Evolutionary conservation across 176 grass and related monocot genomes (phyloP).

Genomic region (Triticum urartu): DNA sequence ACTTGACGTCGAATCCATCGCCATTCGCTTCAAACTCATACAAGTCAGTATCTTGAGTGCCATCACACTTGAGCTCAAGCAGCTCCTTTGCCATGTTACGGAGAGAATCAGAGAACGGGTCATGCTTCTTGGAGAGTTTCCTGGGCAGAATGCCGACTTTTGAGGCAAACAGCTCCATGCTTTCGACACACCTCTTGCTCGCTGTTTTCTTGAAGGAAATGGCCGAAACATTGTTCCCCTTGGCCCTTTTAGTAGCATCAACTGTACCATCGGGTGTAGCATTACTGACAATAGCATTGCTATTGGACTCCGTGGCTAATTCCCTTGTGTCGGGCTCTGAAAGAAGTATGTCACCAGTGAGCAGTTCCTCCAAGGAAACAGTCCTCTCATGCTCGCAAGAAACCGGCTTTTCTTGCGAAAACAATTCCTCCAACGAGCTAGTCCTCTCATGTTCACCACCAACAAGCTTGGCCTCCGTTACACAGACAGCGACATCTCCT

Average conservation of each 20-base stretch:
- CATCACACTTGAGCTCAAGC: conserved; percentile 73
- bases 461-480: conserved; percentile 19
- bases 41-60: conserved; percentile 40
- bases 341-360: conserved; percentile 27
- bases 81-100: conserved; percentile 56
- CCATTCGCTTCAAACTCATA: conserved; percentile 55
- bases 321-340: conserved; percentile 19
- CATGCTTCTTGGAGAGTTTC: conserved; percentile 53
- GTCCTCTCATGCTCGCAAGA: conserved; percentile 46
- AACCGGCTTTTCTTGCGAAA: conserved; percentile 31
- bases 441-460: conserved; percentile 41
- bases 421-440: conserved; percentile 43
- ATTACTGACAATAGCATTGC: conserved; percentile 9
- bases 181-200: conserved; percentile 54
- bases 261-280: conserved; percentile 4
- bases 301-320: background rate
- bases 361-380: conserved; percentile 43
- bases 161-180: conserved; percentile 52
- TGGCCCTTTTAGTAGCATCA: conserved; percentile 39
- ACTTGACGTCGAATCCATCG: conserved; percentile 40
- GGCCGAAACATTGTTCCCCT: conserved; percentile 32
- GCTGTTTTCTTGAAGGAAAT: conserved; percentile 65
- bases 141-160: conserved; percentile 40
- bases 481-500: background rate
- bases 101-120: conserved; percentile 68